phyloP scores from a whole-genome alignment of 345 rosid genomes.

The Brassica carinata region DNA sequence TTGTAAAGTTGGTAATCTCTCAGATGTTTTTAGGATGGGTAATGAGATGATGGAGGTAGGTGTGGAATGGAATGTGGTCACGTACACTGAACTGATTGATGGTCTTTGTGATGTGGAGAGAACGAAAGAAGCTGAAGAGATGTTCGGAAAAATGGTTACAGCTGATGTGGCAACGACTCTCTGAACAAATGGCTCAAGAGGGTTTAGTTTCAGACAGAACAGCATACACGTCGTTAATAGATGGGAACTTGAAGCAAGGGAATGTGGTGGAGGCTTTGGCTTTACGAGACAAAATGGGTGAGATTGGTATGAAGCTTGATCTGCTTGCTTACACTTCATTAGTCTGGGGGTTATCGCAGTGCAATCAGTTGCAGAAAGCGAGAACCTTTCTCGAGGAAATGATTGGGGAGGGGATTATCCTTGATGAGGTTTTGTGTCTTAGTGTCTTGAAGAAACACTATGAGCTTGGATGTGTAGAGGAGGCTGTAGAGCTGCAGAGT shows the following conservation, averaged over 20 bases:
- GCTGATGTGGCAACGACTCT: slow-evolving; percentile 52
- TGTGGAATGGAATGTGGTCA: slow-evolving; percentile 56
- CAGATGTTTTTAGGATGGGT: slow-evolving; percentile 59
- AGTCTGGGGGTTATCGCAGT: slow-evolving; percentile 60
- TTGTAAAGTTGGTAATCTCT: slow-evolving; percentile 55
- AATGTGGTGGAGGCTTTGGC: slow-evolving; percentile 54
- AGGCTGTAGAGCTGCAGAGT: slow-evolving; percentile 56
- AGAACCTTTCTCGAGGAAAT: slow-evolving; percentile 63
- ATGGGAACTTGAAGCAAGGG: slow-evolving; percentile 66
- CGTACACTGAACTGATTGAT: slow-evolving; percentile 58
- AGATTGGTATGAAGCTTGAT: slow-evolving; percentile 68
- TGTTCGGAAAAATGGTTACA: slow-evolving; percentile 47
- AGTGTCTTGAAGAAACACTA: slow-evolving; percentile 56
- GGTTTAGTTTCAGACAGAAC: slow-evolving; percentile 53
- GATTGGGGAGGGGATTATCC: slow-evolving; percentile 56
- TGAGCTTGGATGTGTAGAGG: slow-evolving; percentile 54
- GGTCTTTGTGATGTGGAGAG: slow-evolving; percentile 62
- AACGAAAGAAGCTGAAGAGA: slow-evolving; percentile 59
- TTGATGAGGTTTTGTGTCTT: slow-evolving; percentile 63
- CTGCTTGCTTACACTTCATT: slow-evolving; percentile 65
- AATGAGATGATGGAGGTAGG: slow-evolving; percentile 57
- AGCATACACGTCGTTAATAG: slow-evolving; percentile 63
- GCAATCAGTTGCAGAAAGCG: slow-evolving; percentile 57
- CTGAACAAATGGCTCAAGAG: slow-evolving; percentile 51
- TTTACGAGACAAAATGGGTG: slow-evolving; percentile 52